These are phyloP conservation scores for Gardenia jasminoides DNA, from an alignment of 257 asterid genomes.

Conservation along the genomic window DNA sequence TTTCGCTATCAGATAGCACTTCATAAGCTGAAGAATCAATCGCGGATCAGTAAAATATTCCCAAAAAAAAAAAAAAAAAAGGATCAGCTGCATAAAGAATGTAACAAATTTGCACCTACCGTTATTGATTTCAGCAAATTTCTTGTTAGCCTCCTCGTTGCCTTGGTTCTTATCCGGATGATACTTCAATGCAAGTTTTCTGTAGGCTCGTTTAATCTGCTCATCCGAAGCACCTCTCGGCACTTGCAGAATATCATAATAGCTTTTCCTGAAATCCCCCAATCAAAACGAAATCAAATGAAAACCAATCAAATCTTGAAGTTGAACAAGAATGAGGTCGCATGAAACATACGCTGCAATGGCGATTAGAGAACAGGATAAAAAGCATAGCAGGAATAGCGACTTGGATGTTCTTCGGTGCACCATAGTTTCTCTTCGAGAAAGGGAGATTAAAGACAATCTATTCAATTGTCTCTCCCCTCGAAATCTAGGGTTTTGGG, in stretches of 20 bases:
- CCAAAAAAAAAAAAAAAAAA: not conserved
- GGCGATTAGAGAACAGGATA: conserved; percentile 50
- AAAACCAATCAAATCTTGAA: not conserved
- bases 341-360: conserved; percentile 69
- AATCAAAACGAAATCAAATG: not conserved
- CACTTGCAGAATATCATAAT: conserved; percentile 77
- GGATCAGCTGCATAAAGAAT: not conserved
- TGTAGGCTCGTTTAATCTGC: conserved; percentile 84
- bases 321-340: not conserved
- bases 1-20: conserved; percentile 78
- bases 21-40: conserved; percentile 67
- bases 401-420: conserved; percentile 53
- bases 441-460: not conserved
- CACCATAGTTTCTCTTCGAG: conserved; percentile 47
- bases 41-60: not conserved
- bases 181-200: conserved; percentile 92
- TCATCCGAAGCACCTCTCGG: conserved; percentile 82
- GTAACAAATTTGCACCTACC: conserved; percentile 35
- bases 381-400: conserved; percentile 45
- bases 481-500: conserved; percentile 36
- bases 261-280: conserved; percentile 61
- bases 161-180: conserved; percentile 93
- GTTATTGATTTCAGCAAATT: conserved; percentile 86
- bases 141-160: conserved; percentile 89
- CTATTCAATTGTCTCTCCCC: conserved; percentile 4